Percentiles rank a stretch among this genome's conserved stretches.
phyloP scores from a whole-genome alignment of 305 asterid genomes.

The Galium porrigens region DNA sequence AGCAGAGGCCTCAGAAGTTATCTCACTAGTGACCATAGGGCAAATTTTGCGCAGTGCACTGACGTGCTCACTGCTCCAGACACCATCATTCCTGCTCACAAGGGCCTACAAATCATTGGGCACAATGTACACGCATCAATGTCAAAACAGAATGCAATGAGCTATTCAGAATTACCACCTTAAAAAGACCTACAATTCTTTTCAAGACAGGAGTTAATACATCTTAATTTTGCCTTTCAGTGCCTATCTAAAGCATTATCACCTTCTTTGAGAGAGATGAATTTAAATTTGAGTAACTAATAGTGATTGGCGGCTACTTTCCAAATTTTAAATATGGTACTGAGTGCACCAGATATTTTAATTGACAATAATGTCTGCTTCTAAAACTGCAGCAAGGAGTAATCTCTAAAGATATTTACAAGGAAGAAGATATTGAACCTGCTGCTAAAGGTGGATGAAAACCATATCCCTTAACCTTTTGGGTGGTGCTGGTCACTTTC shows the following conservation, averaged over 20 bases:
- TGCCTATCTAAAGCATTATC: background rate
- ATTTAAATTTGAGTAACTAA: background rate
- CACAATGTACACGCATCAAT: constrained; percentile 19
- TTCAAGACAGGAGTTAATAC: background rate
- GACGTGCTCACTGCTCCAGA: constrained; percentile 86
- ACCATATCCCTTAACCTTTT: background rate
- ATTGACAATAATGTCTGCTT: background rate
- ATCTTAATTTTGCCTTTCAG: background rate
- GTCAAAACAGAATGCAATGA: background rate
- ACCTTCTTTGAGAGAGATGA: background rate
- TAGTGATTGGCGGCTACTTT: background rate
- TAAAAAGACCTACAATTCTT: background rate
- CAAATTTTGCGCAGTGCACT: constrained; percentile 77
- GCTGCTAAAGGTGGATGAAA: background rate
- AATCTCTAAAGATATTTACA: background rate
- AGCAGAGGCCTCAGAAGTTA: constrained; percentile 65
- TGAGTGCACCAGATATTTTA: background rate
- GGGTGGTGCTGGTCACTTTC: background rate
- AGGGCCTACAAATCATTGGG: constrained; percentile 51
- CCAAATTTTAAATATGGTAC: background rate
- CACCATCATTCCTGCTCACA: constrained; percentile 87
- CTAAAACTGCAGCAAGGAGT: background rate
- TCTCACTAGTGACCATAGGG: constrained; percentile 85
- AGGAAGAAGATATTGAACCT: background rate
- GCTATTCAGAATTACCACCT: background rate